phyloP scores from a whole-genome alignment of 306 rosid genomes.

The Boehmeria nivea region DNA sequence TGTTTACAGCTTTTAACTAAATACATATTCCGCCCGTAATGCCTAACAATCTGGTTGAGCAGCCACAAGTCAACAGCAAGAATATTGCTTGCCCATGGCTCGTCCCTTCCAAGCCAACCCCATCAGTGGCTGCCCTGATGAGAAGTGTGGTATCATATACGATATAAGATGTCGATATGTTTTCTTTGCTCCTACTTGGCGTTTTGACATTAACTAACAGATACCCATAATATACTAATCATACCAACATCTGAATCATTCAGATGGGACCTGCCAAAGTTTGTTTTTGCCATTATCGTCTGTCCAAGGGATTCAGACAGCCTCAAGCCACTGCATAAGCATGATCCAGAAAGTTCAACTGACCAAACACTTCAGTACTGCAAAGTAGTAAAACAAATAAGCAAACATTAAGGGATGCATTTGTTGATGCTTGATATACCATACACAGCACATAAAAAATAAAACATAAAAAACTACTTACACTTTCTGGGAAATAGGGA shows the following conservation, averaged over 20 bases:
- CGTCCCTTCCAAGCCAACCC: background rate
- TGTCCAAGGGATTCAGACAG: conserved; percentile 45
- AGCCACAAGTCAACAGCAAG: background rate
- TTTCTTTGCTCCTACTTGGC: too few species aligned
- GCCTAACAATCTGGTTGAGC: conserved; percentile 2
- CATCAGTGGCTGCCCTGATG: background rate
- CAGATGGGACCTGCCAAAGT: conserved; percentile 19
- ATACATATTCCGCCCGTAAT: background rate
- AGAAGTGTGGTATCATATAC: conserved; percentile 8
- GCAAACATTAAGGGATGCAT: too few species aligned
- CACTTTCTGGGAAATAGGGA: too few species aligned
- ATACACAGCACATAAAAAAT: too few species aligned
- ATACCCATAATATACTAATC: conserved; percentile 8
- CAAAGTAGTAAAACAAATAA: conserved; percentile 21
- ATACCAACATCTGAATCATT: conserved; percentile 23
- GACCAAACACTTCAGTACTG: conserved; percentile 33
- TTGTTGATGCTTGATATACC: too few species aligned
- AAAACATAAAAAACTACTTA: too few species aligned
- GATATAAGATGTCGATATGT: background rate
- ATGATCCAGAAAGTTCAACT: conserved; percentile 39
- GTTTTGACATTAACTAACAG: too few species aligned
- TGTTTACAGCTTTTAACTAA: conserved; percentile 10
- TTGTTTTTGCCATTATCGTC: conserved; percentile 37
- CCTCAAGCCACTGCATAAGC: conserved; percentile 39
- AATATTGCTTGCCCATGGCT: background rate